Conservation (phyloP, 768 basidiomycete genomes). For the Pulveroboletus ravenelii region DNA sequence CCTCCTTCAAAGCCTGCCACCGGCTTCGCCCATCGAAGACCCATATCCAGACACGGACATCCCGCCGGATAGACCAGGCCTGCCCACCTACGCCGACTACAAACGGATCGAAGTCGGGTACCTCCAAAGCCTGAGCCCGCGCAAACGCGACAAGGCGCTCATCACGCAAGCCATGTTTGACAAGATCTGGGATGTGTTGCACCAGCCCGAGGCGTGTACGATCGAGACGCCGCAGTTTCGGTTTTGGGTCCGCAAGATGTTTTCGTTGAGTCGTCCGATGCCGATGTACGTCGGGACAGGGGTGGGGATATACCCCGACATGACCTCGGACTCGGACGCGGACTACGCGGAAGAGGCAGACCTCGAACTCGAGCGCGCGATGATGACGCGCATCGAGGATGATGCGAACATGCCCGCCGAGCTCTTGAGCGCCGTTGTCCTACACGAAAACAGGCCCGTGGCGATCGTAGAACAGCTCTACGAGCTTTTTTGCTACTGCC, state of each 20-base stretch:
- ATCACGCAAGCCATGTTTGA: conserved; percentile 69
- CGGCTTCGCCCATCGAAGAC: background rate
- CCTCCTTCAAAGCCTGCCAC: background rate
- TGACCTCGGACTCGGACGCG: background rate
- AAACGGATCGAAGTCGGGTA: conserved; percentile 55
- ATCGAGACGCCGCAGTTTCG: conserved; percentile 63
- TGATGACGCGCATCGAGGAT: conserved; percentile 9
- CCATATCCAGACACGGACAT: background rate
- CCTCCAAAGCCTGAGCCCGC: conserved; percentile 50
- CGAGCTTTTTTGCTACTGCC: conserved; percentile 70
- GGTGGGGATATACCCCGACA: background rate
- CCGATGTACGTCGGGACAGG: background rate
- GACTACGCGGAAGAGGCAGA: conserved; percentile 5
- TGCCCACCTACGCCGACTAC: conserved; percentile 61
- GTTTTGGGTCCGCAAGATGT: conserved; percentile 84
- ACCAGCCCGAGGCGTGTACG: conserved; percentile 44
- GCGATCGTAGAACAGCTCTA: conserved; percentile 77
- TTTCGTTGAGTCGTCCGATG: conserved; percentile 40
- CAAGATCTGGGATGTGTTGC: conserved; percentile 65
- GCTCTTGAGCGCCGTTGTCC: conserved; percentile 40
- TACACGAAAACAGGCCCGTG: conserved; percentile 70
- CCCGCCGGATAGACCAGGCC: conserved; percentile 37
- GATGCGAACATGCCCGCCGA: conserved; percentile 10
- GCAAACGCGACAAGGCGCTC: conserved; percentile 64
- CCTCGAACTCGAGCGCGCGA: conserved; percentile 14